Percentiles rank a stretch among this genome's conserved stretches.
Conservation (phyloP, 2,329 filamentous ascomycete species). For the Cordyceps javanica region DNA sequence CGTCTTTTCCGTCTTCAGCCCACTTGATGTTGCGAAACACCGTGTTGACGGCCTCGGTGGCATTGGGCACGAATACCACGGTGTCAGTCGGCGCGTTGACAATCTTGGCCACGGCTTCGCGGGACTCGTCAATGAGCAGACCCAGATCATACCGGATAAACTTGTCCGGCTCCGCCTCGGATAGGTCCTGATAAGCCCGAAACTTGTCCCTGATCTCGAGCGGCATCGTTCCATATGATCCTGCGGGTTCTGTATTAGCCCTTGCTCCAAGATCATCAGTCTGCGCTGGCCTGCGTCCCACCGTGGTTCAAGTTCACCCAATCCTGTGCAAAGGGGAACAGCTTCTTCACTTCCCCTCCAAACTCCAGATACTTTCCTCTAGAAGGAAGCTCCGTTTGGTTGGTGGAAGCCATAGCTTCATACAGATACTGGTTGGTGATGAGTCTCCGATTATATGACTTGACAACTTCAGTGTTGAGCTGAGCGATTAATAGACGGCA, state of each 20-base stretch:
- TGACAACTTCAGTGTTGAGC: not conserved
- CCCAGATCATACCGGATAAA: constrained; percentile 69
- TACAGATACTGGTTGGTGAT: not conserved
- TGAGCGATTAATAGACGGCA: not conserved
- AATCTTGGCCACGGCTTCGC: constrained; percentile 57
- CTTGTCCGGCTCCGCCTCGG: constrained; percentile 64
- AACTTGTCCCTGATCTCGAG: constrained; percentile 51
- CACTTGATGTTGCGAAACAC: constrained; percentile 71
- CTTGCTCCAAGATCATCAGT: not conserved
- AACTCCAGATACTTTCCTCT: constrained; percentile 10
- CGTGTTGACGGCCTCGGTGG: constrained; percentile 71
- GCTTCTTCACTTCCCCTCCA: constrained; percentile 4
- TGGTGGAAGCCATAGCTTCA: not conserved
- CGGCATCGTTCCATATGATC: constrained; percentile 77
- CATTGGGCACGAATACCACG: constrained; percentile 74
- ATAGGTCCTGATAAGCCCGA: constrained; percentile 57
- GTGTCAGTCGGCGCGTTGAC: constrained; percentile 61
- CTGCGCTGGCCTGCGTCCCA: not conserved
- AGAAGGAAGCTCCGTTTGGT: not conserved
- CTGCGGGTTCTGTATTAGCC: constrained; percentile 28
- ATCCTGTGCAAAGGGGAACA: constrained; percentile 1
- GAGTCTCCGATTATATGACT: no score
- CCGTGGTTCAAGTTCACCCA: constrained; percentile 12
- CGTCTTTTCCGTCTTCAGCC: constrained; percentile 63
- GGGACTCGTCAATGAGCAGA: constrained; percentile 55